Conservation (phyloP, 495 filamentous ascomycete genomes). For the Neurospora terricola region DNA sequence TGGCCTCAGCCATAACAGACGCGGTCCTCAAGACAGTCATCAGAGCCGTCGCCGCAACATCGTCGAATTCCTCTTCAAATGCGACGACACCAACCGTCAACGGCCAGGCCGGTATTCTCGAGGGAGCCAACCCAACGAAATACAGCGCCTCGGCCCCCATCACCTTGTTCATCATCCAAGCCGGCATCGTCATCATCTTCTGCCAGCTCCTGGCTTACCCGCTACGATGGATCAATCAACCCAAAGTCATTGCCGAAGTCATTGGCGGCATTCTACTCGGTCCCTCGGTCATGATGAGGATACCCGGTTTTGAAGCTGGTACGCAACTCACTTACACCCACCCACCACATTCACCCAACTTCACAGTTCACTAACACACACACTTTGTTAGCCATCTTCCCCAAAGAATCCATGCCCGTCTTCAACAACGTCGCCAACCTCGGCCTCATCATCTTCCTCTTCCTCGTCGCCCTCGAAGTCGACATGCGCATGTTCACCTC, state of each 20-base stretch:
- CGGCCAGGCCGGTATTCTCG: slow-evolving; percentile 21
- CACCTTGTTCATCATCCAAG: slow-evolving; percentile 90
- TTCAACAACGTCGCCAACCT: slow-evolving; percentile 80
- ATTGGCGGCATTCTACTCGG: slow-evolving; percentile 87
- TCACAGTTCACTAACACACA: too few relatives aligned
- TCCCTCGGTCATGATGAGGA: slow-evolving; percentile 74
- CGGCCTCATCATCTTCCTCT: slow-evolving; percentile 83
- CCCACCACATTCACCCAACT: slow-evolving; percentile 11
- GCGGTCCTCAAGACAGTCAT: neutral
- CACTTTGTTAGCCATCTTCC: slow-evolving; percentile 53
- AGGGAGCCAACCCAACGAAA: slow-evolving; percentile 55
- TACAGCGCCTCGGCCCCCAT: slow-evolving; percentile 81
- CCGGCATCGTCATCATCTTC: slow-evolving; percentile 80
- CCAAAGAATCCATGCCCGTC: slow-evolving; percentile 58
- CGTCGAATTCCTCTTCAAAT: neutral
- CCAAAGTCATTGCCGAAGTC: slow-evolving; percentile 91
- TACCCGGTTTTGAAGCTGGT: slow-evolving; percentile 66
- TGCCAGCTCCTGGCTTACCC: slow-evolving; percentile 68
- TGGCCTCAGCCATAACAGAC: neutral
- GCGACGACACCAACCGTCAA: neutral
- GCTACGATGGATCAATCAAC: slow-evolving; percentile 77
- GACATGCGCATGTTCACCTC: slow-evolving; percentile 74
- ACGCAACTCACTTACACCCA: slow-evolving; percentile 31
- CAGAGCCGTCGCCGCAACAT: neutral
- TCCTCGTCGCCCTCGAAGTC: slow-evolving; percentile 87